A percentile compares a stretch with the other conserved stretches of the same genome.
phyloP scores from a whole-genome alignment of 495 filamentous ascomycete genomes.

The Neurospora pannonica region DNA sequence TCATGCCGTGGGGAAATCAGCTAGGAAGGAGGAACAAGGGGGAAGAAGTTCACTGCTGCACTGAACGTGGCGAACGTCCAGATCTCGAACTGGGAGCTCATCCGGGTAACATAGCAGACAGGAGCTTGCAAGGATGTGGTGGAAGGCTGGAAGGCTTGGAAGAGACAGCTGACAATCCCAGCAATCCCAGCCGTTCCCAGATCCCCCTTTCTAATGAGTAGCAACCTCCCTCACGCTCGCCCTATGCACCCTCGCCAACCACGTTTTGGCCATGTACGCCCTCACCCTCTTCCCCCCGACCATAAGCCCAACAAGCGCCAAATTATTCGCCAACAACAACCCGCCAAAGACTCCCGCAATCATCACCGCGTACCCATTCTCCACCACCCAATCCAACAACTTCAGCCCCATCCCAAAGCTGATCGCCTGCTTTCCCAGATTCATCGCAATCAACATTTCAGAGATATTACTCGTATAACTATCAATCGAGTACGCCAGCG shows the following conservation, averaged over 20 bases:
- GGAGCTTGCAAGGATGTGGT: too few relatives aligned
- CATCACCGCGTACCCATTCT: constrained; percentile 46
- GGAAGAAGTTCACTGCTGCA: too few relatives aligned
- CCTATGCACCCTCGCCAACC: constrained; percentile 24
- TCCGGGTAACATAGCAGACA: too few relatives aligned
- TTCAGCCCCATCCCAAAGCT: constrained; percentile 52
- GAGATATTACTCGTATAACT: constrained; percentile 47
- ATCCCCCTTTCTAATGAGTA: neutral
- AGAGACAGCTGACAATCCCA: too few relatives aligned
- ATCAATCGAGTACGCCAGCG: constrained; percentile 52
- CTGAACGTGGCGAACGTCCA: too few relatives aligned
- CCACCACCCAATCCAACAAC: constrained; percentile 48
- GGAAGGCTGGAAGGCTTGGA: too few relatives aligned
- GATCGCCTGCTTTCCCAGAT: constrained; percentile 56
- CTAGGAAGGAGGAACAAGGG: too few relatives aligned
- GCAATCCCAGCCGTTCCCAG: neutral
- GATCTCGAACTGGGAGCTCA: too few relatives aligned
- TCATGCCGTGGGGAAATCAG: too few relatives aligned
- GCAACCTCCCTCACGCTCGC: neutral
- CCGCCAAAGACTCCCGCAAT: constrained; percentile 49
- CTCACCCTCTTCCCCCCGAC: constrained; percentile 48
- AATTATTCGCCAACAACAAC: constrained; percentile 48
- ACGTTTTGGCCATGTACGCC: constrained; percentile 37
- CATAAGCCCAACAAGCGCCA: constrained; percentile 46
- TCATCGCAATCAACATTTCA: constrained; percentile 62